Evolutionary conservation across 1,284 basidiomycete genomes (phyloP).

Genomic region (Tilletia caries): DNA sequence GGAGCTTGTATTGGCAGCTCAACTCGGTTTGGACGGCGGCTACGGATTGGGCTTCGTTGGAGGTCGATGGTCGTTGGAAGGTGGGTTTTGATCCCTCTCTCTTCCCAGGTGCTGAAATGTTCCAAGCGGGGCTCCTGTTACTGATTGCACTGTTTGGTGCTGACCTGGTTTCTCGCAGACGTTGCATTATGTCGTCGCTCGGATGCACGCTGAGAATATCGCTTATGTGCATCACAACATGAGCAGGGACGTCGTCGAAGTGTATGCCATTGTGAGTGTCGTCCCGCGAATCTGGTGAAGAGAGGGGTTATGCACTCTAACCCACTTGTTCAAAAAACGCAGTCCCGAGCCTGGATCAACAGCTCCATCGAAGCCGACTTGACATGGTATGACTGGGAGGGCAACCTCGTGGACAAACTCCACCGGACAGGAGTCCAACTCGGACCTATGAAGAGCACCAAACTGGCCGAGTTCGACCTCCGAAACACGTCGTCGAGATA

Average conservation of each 20-base stretch:
- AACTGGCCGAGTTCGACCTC: neutral
- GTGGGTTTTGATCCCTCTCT: slow-evolving; percentile 53
- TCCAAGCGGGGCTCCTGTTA: neutral
- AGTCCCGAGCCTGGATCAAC: neutral
- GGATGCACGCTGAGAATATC: slow-evolving; percentile 59
- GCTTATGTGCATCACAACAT: slow-evolving; percentile 61
- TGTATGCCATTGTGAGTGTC: slow-evolving; percentile 56
- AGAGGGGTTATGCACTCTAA: neutral
- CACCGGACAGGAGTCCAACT: neutral
- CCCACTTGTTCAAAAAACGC: too few species aligned
- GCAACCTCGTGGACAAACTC: neutral
- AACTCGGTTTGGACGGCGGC: slow-evolving; percentile 67
- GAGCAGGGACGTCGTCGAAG: slow-evolving; percentile 60
- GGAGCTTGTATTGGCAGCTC: slow-evolving; percentile 65
- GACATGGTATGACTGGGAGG: slow-evolving; percentile 17
- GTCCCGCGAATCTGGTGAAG: neutral
- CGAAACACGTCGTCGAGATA: neutral
- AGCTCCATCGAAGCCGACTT: neutral
- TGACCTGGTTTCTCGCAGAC: neutral
- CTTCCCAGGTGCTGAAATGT: neutral
- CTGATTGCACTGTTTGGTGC: too few species aligned
- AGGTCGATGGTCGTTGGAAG: slow-evolving; percentile 67
- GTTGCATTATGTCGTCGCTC: slow-evolving; percentile 58
- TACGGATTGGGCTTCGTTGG: slow-evolving; percentile 63
- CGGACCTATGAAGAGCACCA: neutral